Evolutionary conservation across 768 basidiomycete genomes (phyloP), one percentile per base, ranked within the genome.

Genomic region (Lanmaoa pseudosensibilis): DNA sequence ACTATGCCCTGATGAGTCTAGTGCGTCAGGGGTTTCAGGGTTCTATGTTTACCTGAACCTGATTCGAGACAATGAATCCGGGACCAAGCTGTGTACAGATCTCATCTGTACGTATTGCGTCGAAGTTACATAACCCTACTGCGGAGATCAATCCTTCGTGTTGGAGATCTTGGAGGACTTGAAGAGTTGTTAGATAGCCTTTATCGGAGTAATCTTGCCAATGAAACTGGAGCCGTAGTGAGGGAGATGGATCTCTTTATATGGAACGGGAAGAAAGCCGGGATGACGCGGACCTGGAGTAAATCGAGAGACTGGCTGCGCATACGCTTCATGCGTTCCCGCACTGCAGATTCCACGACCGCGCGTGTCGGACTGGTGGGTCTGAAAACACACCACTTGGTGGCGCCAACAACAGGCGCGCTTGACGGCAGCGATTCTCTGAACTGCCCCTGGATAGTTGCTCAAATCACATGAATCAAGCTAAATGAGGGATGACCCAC

Each of bases 341-440:
- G 77, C 15, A 92, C 78, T 11, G 82, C 86, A 10, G 78, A 79
- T 61, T 84, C 77, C 47, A 91, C 88, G 50, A 79, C 70, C 32
- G 76, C 69, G 8, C 81, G 82, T 4, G 87, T 79, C 2, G 82
- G 75, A 15, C 71, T 71, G 16, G 77, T 74, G 30, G 74, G 73
- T 55, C 80, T 77, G 75, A 92, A 92, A 15, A 90, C 82, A 69
- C 90, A 92, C 90, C 89, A 94, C 67, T 94, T 94, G 3, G 92
- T 94, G 2, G 87, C 89, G 41, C 89, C 87, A 25, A 92, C 58
- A 11, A 88, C 78, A 4, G 71, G 63, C 37, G 74, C 65, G 30
- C 77, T 65, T 32, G 72, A 59, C 30, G 75, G 68, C 18, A 83
- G 69, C 13, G 78, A 75, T 58, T 73, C 65, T 63, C 80, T 80